Conservation (phyloP, 176 grass and related monocot genomes). For the Aegilops bicornis region DNA sequence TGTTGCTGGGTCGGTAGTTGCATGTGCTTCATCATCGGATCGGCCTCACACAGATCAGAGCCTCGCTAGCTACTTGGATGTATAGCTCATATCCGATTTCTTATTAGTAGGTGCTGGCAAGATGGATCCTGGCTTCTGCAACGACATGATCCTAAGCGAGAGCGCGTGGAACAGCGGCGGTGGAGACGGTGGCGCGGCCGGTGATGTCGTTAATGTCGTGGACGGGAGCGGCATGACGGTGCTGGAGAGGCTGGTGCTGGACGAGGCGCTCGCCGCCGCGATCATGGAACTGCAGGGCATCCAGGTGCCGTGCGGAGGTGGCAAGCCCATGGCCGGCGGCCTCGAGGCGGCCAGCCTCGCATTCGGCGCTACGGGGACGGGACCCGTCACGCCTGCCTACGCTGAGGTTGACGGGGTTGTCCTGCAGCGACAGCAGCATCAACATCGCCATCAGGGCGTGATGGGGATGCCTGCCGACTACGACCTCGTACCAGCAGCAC, state of each 20-base stretch:
- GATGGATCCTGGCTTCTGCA: constrained; percentile 52
- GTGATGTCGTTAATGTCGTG: not conserved
- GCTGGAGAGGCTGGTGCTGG: constrained; percentile 51
- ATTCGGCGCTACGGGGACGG: constrained; percentile 20
- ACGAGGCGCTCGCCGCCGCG: constrained; percentile 59
- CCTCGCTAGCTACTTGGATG: not conserved
- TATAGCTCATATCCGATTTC: constrained; percentile 7
- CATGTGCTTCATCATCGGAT: constrained; percentile 10
- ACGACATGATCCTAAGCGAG: constrained; percentile 53
- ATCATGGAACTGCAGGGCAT: constrained; percentile 56
- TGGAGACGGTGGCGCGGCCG: not conserved
- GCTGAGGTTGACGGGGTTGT: constrained; percentile 39
- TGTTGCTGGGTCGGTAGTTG: not conserved
- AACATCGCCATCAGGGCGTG: constrained; percentile 38
- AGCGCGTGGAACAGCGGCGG: constrained; percentile 19
- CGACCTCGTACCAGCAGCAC: constrained; percentile 39
- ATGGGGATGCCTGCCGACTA: constrained; percentile 44
- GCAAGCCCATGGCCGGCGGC: not conserved
- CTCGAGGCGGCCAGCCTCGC: constrained; percentile 12
- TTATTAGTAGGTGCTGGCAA: constrained; percentile 33
- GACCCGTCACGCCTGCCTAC: constrained; percentile 27
- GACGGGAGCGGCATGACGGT: constrained; percentile 32
- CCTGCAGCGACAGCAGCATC: constrained; percentile 57
- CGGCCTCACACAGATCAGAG: not conserved
- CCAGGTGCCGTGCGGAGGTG: not conserved